Evolutionary conservation across 768 basidiomycete species (phyloP), one percentile per base, ranked within the genome.

Genomic region (Amanita phalloides): DNA sequence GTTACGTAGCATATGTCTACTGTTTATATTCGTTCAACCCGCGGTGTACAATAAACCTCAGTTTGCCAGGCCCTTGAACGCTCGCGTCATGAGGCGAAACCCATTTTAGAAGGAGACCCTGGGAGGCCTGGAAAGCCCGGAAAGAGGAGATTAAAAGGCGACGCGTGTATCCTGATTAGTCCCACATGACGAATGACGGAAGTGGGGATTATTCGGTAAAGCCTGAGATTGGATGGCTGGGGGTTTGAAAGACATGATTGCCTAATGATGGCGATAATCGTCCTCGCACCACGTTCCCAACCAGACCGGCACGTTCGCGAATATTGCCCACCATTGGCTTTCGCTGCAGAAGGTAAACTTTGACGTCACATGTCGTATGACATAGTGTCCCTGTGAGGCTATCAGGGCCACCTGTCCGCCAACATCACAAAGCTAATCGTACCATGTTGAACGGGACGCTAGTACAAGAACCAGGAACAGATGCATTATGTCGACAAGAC

Each of bases 11-110:
- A 45, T 45, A 45, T 33, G 26, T 44, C 37, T 52, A 20, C 43
- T 33, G 51, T 45, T 52, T 43, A 21, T 37, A 45, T 14, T 11
- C 33, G 6, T 36, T 38, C 37, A 6, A 32, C 30, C 33, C 17
- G 33, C 43, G 51, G 50, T 35, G 39, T 23, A 45, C 30, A 37
- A 49, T 26, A 32, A 36, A 41, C 23, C 17, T 20, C 6, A 6
- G 10, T 57, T 73, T 56, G 90, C 66, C 56, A 91, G 7, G 6
- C 26, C 25, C 3, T 25, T 28, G 26, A 28, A 28, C 26, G 7
- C 26, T 28, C 26, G 7, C 1, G 32, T 11, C 10, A 32, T 32
- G 32, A 32, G 32, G 8, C 3, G 9, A 11, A 33, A 4, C 33
- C 4, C 13, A 5, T 33, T 33, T 33, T 33, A 5, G 33, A 33